Percentiles rank a stretch among this genome's conserved stretches.
These are phyloP conservation scores for Kokia cookei DNA, from an alignment of 441 rosid genomes.

Conservation along the genomic window DNA sequence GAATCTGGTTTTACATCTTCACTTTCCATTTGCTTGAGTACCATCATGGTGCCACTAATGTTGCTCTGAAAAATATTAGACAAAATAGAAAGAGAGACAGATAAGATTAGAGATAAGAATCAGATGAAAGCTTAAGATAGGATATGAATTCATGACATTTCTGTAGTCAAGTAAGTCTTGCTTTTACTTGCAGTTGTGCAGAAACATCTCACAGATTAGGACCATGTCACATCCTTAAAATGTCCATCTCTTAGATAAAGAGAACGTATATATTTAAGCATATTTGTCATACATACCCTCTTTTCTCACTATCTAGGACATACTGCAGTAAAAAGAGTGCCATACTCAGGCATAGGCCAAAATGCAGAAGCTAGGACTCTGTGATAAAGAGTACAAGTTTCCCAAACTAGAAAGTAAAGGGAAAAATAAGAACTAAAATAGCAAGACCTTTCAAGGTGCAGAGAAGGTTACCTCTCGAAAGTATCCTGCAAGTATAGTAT, in stretches of 20 bases:
- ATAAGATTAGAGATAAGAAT: background rate
- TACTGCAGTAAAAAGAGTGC: background rate
- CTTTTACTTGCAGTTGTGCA: background rate
- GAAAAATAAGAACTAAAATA: background rate
- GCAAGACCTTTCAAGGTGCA: background rate
- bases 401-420: background rate
- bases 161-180: background rate
- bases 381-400: background rate
- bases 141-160: background rate
- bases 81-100: background rate
- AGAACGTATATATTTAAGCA: background rate
- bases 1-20: conserved; percentile 71
- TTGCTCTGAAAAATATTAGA: conserved; percentile 48
- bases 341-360: background rate
- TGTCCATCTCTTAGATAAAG: background rate
- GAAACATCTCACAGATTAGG: background rate
- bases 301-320: background rate
- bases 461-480: conserved; percentile 62
- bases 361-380: background rate
- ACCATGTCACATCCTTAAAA: background rate
- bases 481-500: conserved; percentile 69
- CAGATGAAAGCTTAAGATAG: background rate
- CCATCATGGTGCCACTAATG: conserved; percentile 33
- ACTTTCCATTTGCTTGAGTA: conserved; percentile 60
- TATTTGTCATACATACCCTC: background rate